These are phyloP conservation scores for Magnaporthales sp. DNA, from an alignment of 2,329 filamentous ascomycete species.

Conservation along the genomic window DNA sequence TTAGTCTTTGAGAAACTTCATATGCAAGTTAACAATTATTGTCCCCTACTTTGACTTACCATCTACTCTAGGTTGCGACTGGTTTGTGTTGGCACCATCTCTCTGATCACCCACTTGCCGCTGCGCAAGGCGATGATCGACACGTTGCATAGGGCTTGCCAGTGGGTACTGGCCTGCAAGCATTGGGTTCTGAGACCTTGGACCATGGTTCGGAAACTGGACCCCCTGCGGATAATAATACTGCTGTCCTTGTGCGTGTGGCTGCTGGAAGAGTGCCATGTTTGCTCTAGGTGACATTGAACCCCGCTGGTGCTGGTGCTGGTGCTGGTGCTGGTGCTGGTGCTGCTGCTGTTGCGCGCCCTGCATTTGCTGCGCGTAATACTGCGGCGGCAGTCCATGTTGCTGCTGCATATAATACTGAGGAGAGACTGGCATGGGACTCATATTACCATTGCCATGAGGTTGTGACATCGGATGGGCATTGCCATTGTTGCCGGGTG, in stretches of 20 bases:
- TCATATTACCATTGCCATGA: conserved; percentile 17
- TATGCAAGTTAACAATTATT: not conserved
- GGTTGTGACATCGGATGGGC: conserved; percentile 20
- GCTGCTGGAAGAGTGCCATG: conserved; percentile 35
- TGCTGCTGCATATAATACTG: conserved; percentile 39
- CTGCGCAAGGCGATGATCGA: conserved; percentile 16
- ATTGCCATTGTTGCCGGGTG: conserved; percentile 28
- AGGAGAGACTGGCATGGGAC: conserved; percentile 18
- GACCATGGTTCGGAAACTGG: conserved; percentile 26
- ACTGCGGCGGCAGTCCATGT: conserved; percentile 27
- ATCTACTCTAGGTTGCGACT: not conserved
- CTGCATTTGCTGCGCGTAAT: conserved; percentile 16
- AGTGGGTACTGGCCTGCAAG: conserved; percentile 26
- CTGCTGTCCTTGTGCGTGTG: conserved; percentile 21
- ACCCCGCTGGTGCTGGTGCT: conserved; percentile 18
- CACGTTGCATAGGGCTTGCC: conserved; percentile 12
- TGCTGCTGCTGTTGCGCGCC: not conserved
- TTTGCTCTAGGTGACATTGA: conserved; percentile 26
- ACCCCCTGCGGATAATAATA: conserved; percentile 36
- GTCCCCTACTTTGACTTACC: conserved; percentile 1
- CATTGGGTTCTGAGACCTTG: conserved; percentile 22
- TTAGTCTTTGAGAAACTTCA: not conserved
- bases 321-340: no score
- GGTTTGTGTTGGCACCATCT: not conserved
- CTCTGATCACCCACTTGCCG: conserved; percentile 9